Base-by-base conservation (phyloP, 371 early-diverging fungal genomes). In the Actinomortierella wolfii region DNA sequence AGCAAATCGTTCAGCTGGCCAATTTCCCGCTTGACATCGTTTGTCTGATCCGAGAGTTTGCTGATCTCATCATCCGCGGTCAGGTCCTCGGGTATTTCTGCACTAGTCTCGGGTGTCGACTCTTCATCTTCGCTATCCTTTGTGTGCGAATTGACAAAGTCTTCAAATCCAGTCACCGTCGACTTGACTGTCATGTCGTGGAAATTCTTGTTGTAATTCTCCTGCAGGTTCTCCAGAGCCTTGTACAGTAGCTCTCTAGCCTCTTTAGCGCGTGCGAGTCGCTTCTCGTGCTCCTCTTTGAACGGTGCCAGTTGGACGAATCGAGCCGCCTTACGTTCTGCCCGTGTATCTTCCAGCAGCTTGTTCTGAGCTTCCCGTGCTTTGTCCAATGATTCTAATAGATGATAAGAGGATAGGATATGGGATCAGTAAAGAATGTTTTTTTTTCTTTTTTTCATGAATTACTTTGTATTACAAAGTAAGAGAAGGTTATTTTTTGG, bases 131-230 rank as follows among this genome's bases (percentile, higher is more conserved):
- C 49, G 17, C 52, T 29, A 3, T 58, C 50, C 58, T 61, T 24
- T 20, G 43, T 51, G 13, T 57, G 17, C 14, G 59, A 57, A 21
- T 46, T 54, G 3, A 84, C 42, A 47, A 87, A 88, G 49, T 83
- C 86, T 34, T 88, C 86, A 48, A 83, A 90, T 1, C 78, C 85
- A 3, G 79, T 55, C 42, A 92, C 81, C 1, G 91, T 86, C 5
- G 70, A 65, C 29, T 85, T 86, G 17, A 92, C 92, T 28, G 91
- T 92, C 71, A 83, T 78, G 59, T 93, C 93, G 64, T 90, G 88
- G 61, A 79, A 92, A 63, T 93, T 91, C 51, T 86, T 84, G 71
- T 93, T 91, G 59, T 90, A 89, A 49, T 84, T 82, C 2, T 77
- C 77, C 66, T 90, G 89, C 70, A 93, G 78, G 18, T 83, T 83